Evolutionary conservation across 1,284 basidiomycete species (phyloP).

Genomic region (Ustilago sp.): DNA sequence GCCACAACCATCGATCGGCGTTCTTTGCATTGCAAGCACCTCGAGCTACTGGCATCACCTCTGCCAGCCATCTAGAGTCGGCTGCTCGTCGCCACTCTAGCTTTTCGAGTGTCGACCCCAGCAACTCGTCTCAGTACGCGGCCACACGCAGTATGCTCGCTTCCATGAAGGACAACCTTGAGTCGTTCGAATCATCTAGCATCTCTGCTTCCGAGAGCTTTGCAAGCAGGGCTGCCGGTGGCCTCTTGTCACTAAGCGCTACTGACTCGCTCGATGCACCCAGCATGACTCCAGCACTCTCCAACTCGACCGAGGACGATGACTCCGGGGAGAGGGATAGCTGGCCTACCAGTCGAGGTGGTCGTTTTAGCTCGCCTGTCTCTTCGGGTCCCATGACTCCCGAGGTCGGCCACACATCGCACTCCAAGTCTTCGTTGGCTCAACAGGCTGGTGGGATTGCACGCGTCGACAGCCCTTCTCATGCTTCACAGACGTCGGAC

Average conservation of each 20-base stretch:
- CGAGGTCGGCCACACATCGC: conserved; percentile 3
- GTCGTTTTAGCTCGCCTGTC: conserved; percentile 16
- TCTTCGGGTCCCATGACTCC: conserved; percentile 33
- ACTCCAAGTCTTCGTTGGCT: conserved; percentile 15
- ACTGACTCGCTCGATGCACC: conserved; percentile 17
- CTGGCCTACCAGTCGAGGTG: conserved; percentile 53
- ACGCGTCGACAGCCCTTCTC: conserved; percentile 14
- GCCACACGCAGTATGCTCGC: conserved; percentile 26
- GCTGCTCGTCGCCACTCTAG: conserved; percentile 48
- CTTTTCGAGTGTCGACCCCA: conserved; percentile 49
- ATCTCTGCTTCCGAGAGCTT: conserved; percentile 17
- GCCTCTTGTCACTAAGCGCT: conserved; percentile 1
- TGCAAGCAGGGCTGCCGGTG: background rate
- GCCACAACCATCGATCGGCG: conserved; percentile 32
- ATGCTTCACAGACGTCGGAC: conserved; percentile 36
- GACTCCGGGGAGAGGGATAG: conserved; percentile 53
- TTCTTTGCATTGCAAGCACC: conserved; percentile 31
- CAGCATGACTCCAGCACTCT: conserved; percentile 30
- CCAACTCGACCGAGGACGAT: conserved; percentile 26
- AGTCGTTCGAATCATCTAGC: conserved; percentile 5
- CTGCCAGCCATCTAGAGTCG: conserved; percentile 7
- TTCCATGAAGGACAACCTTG: conserved; percentile 19
- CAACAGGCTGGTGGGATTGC: conserved; percentile 8
- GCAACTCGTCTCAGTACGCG: conserved; percentile 29
- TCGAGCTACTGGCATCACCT: background rate